Evolutionary conservation across 192 early-diverging fungal genomes (phyloP), one percentile per base, ranked within the genome.

Genomic region (Entomortierella beljakovae): DNA sequence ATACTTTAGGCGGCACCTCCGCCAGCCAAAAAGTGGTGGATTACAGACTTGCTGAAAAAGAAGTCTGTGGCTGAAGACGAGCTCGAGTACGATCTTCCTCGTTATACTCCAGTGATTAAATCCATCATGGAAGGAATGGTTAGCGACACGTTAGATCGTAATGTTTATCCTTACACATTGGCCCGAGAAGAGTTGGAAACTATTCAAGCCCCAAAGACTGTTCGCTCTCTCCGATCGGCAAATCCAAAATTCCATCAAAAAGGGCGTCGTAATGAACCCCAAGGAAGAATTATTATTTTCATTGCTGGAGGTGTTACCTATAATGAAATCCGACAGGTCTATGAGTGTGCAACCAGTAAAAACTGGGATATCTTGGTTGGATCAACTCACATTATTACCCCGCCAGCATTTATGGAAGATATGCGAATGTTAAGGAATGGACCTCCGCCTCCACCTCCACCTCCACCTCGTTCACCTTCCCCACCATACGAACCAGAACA

Each of bases 31-130:
- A 79, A 79, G 37, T 79, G 61, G 62, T 79, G 60, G 48, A 57
- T 64, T 23, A 31, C 75, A 18, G 75, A 79, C 0, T 40, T 70
- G 25, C 35, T 79, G 55, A 79, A 79, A 43, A 79, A 79, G 23
- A 79, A 79, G 50, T 64, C 75, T 16, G 57, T 79, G 6, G 48
- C 86, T 29, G 84, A 83, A 28, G 85, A 91, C 8, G 86, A 90
- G 22, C 68, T 86, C 10, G 85, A 88, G 34, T 96, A 91, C 59
- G 94, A 94, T 49, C 73, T 96, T 54, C 89, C 88, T 35, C 86
- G 95, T 42, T 96, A 92, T 76, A 81, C 88, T 2, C 93, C 95
- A 8, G 84, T 88, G 26, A 60, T 96, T n/a, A 95, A 94, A 80
- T 77, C 65, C 13, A 57, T 81, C 46, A 57, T 84, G 2, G 82